phyloP scores from a whole-genome alignment of 352 stramenopile species.

The Phytophthora cactorum region DNA sequence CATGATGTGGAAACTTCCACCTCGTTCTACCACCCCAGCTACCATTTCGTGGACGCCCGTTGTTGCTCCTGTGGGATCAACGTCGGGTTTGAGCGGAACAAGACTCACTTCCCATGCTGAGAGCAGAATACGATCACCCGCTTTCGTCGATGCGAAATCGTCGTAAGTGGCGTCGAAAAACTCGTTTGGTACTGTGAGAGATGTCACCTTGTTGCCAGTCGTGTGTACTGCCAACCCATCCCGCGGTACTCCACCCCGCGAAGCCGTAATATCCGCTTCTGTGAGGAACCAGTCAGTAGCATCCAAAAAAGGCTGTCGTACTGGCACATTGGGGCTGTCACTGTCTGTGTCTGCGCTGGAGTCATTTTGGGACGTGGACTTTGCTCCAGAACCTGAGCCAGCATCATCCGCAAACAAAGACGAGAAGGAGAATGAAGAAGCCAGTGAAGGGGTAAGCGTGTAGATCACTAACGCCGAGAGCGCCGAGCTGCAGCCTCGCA shows the following conservation, averaged over 20 bases:
- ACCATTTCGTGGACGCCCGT: constrained; percentile 43
- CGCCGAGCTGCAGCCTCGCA: neutral
- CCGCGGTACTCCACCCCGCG: constrained; percentile 46
- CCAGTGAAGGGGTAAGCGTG: neutral
- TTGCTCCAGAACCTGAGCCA: neutral
- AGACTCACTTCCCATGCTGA: constrained; percentile 53
- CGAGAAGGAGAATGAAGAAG: constrained; percentile 19
- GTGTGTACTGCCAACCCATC: constrained; percentile 41
- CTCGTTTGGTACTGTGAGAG: constrained; percentile 39
- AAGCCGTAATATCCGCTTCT: constrained; percentile 47
- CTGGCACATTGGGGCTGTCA: constrained; percentile 31
- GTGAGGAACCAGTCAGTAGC: constrained; percentile 61
- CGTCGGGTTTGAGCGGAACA: constrained; percentile 45
- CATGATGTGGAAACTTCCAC: constrained; percentile 48
- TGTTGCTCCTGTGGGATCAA: constrained; percentile 21
- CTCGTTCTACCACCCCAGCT: constrained; percentile 33
- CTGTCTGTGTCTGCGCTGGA: neutral
- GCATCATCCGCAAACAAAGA: constrained; percentile 9
- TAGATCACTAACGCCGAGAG: constrained; percentile 1
- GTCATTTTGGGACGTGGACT: neutral
- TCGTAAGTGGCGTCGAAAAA: constrained; percentile 49
- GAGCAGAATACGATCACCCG: constrained; percentile 38
- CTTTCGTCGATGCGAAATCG: constrained; percentile 37
- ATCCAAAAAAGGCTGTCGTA: constrained; percentile 50
- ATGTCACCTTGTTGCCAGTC: constrained; percentile 45